Evolutionary conservation across 352 stramenopile genomes (phyloP).

Genomic region (Pythium dissimile): DNA sequence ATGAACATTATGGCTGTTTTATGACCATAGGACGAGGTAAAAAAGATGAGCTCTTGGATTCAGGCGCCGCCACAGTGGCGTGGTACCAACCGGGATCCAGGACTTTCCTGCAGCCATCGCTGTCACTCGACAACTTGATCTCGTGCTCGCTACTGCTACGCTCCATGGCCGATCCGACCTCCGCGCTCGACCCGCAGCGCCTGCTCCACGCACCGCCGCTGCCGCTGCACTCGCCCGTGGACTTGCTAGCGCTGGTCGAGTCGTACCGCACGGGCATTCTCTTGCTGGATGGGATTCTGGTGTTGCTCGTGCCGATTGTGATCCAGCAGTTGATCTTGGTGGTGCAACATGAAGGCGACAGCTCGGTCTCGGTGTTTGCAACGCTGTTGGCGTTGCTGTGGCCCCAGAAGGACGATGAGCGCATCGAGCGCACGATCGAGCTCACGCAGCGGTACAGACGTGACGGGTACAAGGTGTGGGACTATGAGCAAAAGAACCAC

Average conservation of each 20-base stretch:
- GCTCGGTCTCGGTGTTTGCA: constrained; percentile 7
- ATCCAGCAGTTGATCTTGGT: constrained; percentile 18
- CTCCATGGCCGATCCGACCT: constrained; percentile 15
- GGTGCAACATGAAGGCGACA: constrained; percentile 13
- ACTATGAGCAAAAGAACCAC: constrained; percentile 27
- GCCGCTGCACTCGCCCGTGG: neutral
- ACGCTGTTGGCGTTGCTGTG: constrained; percentile 10
- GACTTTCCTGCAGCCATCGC: neutral
- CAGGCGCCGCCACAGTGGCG: no score
- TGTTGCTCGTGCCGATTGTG: constrained; percentile 21
- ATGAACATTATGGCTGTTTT: no score
- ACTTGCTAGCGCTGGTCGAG: constrained; percentile 15
- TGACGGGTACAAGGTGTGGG: constrained; percentile 14
- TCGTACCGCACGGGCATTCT: constrained; percentile 20
- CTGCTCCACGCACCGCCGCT: neutral
- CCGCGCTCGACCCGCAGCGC: neutral
- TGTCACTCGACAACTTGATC: constrained; percentile 12
- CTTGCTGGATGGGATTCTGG: constrained; percentile 25
- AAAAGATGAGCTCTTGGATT: no score
- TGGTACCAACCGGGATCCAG: no score
- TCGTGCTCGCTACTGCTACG: neutral
- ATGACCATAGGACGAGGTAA: no score
- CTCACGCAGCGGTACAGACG: constrained; percentile 19
- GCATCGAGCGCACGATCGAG: constrained; percentile 21
- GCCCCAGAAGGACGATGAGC: neutral